These are phyloP conservation scores for Ascomycota sp. DNA, from an alignment of 2,329 filamentous ascomycete species.

Conservation along the genomic window DNA sequence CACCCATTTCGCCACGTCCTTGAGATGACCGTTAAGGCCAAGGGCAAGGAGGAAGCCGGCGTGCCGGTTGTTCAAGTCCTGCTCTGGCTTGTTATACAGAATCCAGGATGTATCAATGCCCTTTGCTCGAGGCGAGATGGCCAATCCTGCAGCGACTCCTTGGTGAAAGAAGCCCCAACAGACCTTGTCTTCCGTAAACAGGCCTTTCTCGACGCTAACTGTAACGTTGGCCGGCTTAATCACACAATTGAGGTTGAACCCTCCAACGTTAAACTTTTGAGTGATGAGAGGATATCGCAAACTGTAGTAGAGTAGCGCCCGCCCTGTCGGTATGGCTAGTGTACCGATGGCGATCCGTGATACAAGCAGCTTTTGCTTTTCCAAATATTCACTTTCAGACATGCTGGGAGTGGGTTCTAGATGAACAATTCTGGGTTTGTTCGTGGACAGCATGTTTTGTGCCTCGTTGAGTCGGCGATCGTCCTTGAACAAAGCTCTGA, in stretches of 20 bases:
- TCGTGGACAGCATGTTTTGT: conserved; percentile 64
- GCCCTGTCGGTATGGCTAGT: conserved; percentile 69
- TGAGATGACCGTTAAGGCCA: conserved; percentile 87
- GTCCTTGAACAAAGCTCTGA: conserved; percentile 73
- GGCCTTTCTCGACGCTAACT: conserved; percentile 72
- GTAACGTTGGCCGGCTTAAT: conserved; percentile 86
- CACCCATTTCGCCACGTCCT: conserved; percentile 87
- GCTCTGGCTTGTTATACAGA: conserved; percentile 78
- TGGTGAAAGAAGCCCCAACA: conserved; percentile 98
- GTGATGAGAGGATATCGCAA: conserved; percentile 76
- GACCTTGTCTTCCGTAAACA: conserved; percentile 88
- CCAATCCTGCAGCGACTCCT: conserved; percentile 77
- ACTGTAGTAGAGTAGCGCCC: conserved; percentile 74
- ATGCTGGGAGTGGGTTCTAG: conserved; percentile 55
- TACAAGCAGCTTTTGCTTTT: conserved; percentile 80
- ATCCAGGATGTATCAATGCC: conserved; percentile 99
- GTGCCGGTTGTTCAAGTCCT: conserved; percentile 85
- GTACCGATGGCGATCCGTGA: conserved; percentile 74
- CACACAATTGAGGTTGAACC: conserved; percentile 78
- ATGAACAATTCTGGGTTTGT: conserved; percentile 58
- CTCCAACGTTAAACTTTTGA: conserved; percentile 73
- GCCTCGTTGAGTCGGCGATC: conserved; percentile 82
- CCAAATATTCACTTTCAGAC: conserved; percentile 71
- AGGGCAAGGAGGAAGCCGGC: conserved; percentile 82
- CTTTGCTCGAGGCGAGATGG: conserved; percentile 73